Base-by-base conservation (phyloP, 2,329 filamentous ascomycete species). In the Cladophialophora immunda region DNA sequence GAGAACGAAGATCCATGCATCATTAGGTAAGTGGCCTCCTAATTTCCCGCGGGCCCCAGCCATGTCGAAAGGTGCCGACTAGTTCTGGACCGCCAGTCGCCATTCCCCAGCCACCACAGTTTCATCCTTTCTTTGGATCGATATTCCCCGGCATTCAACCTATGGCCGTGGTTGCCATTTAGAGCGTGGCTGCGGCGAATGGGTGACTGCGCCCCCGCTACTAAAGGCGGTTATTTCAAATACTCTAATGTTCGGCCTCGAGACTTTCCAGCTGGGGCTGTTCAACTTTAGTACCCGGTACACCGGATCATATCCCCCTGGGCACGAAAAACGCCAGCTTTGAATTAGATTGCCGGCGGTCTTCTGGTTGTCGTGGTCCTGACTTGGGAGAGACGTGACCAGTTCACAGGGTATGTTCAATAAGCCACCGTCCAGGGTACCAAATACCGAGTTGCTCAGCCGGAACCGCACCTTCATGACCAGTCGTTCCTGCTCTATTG, bases 51-150 rank as follows among this genome's bases (percentile, higher is more conserved):
- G 19, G 41, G 19, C 9, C 41, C 19, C 19, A 47, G 13, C 41
- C 41, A 47, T 47, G 41, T 22, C n/a, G 41, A 47, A 17, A 41
- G 13, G 36, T n/a, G 36, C 36, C 36, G 36, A 41, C 36, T 41
- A 41, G 36, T n/a, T 41, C 15, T 41, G 38, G 38, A n/a, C 38
- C 34, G 17, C 38, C 38, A 6, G n/a, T 41, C 56, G 38, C 36
- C 52, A 29, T 25, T 30, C 55, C 11, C 62, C 56, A 65, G 63
- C 63, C 63, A 65, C 63, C 36, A 29, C 63, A 25, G 63, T 65
- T 61, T 65, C 57, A 61, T 61, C 57, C 45, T 60, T 30, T n/a
- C 15, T 2, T 47, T 47, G n/a, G 3, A 22, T 47, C 9, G 9
- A 47, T 47, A 47, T 47, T 47, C 47, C 27, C 58, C 25, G 25